These are phyloP conservation scores for Peniophora sp. DNA, from an alignment of 1,284 basidiomycete species.

Conservation along the genomic window DNA sequence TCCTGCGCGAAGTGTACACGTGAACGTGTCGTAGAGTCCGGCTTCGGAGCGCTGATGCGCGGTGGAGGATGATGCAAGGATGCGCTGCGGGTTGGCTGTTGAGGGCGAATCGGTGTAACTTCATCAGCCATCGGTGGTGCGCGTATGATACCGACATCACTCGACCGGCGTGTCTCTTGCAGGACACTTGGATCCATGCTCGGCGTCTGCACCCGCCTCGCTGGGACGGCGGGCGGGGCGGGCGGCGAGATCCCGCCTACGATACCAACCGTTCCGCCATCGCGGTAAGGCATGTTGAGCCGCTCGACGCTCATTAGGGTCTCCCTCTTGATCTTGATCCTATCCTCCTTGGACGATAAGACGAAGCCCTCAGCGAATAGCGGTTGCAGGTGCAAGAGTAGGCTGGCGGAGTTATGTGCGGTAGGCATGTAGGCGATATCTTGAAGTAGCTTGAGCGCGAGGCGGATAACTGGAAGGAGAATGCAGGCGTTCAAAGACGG, in stretches of 20 bases:
- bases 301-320: slow-evolving; percentile 58
- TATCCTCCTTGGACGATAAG: slow-evolving; percentile 35
- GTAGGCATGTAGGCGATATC: slow-evolving; percentile 52
- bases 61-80: too few species aligned
- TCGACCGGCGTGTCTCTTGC: too few species aligned
- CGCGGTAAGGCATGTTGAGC: slow-evolving; percentile 73
- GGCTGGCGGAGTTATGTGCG: slow-evolving; percentile 64
- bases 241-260: neutral
- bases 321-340: slow-evolving; percentile 49
- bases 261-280: slow-evolving; percentile 35
- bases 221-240: slow-evolving; percentile 5
- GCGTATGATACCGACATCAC: too few species aligned
- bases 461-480: slow-evolving; percentile 66
- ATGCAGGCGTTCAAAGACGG: slow-evolving; percentile 33
- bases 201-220: too few species aligned
- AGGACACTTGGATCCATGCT: too few species aligned
- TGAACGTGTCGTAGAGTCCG: too few species aligned
- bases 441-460: slow-evolving; percentile 58
- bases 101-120: too few species aligned
- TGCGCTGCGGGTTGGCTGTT: too few species aligned
- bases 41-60: too few species aligned
- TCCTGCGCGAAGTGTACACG: too few species aligned
- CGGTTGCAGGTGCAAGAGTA: slow-evolving; percentile 62
- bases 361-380: slow-evolving; percentile 58
- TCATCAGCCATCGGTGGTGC: too few species aligned